Conservation (phyloP, 2,329 filamentous ascomycete genomes). For the Talaromyces sp. region DNA sequence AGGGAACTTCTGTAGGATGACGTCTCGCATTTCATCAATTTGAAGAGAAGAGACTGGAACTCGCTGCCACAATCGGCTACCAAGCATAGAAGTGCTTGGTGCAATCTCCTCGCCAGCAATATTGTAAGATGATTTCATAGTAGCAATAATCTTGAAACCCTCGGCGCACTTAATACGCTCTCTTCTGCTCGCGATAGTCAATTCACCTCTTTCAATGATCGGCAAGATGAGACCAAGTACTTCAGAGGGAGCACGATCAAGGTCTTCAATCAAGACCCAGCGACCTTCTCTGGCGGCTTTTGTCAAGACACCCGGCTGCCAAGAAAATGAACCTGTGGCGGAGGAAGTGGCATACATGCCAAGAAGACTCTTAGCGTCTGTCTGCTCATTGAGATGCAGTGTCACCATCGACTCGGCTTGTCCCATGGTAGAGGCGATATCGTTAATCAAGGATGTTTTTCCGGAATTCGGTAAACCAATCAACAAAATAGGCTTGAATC, state of each 20-base stretch:
- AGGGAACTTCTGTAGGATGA: constrained; percentile 73
- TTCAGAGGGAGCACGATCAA: constrained; percentile 92
- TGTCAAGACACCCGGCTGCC: constrained; percentile 89
- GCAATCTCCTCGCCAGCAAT: constrained; percentile 71
- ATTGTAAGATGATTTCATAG: constrained; percentile 71
- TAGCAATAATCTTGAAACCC: constrained; percentile 90
- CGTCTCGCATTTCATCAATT: constrained; percentile 70
- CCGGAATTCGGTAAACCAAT: constrained; percentile 83
- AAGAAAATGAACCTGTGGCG: constrained; percentile 85
- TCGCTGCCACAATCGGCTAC: constrained; percentile 81
- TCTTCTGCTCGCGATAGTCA: constrained; percentile 85
- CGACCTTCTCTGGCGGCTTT: constrained; percentile 91
- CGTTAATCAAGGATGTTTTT: constrained; percentile 83
- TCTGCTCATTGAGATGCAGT: constrained; percentile 95
- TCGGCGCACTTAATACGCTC: constrained; percentile 80
- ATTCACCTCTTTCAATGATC: constrained; percentile 86
- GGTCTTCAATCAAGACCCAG: constrained; percentile 96
- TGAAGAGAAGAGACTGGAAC: constrained; percentile 70
- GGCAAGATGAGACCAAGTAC: constrained; percentile 91
- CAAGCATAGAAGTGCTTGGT: constrained; percentile 71
- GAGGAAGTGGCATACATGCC: constrained; percentile 91
- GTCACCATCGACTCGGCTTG: constrained; percentile 85
- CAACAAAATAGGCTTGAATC: constrained; percentile 72
- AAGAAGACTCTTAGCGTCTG: constrained; percentile 93
- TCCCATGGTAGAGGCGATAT: constrained; percentile 77